Evolutionary conservation across 805 yeast species (phyloP).

Genomic region (Suhomyces pyralidae): DNA sequence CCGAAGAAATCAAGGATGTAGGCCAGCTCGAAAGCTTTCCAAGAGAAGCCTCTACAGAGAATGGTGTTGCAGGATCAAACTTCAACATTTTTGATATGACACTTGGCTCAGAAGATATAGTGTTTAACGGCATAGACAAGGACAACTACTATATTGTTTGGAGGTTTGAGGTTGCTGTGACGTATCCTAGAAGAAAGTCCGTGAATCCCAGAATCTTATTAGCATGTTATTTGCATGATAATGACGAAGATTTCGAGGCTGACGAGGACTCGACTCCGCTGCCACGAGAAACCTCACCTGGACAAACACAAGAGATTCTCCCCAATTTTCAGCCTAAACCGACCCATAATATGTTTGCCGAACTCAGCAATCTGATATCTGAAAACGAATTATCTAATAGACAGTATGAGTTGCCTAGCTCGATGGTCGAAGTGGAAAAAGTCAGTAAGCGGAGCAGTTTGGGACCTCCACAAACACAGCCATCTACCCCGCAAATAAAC

Average conservation of each 20-base stretch:
- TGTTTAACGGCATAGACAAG: conserved; percentile 7
- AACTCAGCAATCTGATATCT: conserved; percentile 13
- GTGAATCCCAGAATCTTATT: conserved; percentile 23
- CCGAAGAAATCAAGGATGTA: conserved; percentile 11
- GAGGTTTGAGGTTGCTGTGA: conserved; percentile 28
- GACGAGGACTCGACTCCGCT: not conserved
- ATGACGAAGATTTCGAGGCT: conserved; percentile 2
- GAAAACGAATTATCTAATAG: not conserved
- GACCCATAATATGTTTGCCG: conserved; percentile 13
- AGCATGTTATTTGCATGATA: conserved; percentile 16
- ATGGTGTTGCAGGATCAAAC: not conserved
- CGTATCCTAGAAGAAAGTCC: conserved; percentile 30
- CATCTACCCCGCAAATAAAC: not conserved
- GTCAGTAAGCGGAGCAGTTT: not conserved
- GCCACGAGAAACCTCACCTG: not conserved
- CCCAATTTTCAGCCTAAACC: conserved; percentile 18
- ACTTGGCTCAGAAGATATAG: conserved; percentile 9
- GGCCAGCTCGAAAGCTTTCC: not conserved
- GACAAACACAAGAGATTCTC: conserved; percentile 6
- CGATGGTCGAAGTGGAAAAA: conserved; percentile 1
- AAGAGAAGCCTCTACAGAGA: not conserved
- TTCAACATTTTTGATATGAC: conserved; percentile 8
- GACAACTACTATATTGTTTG: conserved; percentile 20
- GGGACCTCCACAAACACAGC: not conserved
- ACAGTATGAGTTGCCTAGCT: conserved; percentile 5